A percentile compares a stretch with the other conserved stretches of the same genome.
phyloP scores from a whole-genome alignment of 1,284 basidiomycete genomes.

The Cryptococcus floricola region DNA sequence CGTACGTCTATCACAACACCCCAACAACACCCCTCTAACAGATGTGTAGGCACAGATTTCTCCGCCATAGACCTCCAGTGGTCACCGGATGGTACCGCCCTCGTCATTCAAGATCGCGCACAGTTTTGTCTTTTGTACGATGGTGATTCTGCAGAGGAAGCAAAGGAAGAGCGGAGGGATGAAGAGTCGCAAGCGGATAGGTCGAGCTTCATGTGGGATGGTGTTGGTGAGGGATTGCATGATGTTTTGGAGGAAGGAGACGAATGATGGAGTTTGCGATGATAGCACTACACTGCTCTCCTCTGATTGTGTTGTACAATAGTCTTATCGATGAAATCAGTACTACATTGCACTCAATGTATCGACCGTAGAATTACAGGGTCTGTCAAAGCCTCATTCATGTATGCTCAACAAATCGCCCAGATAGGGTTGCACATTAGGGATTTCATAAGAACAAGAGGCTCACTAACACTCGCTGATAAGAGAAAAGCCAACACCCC shows the following conservation, averaged over 20 bases:
- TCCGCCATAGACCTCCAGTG: conserved; percentile 19
- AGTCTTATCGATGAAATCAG: no score
- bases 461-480: neutral
- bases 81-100: conserved; percentile 34
- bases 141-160: neutral
- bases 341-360: no score
- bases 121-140: conserved; percentile 40
- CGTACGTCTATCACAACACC: conserved; percentile 16
- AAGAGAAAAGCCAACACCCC: neutral
- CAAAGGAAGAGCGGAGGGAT: conserved; percentile 1
- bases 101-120: conserved; percentile 22
- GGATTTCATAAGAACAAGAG: no score
- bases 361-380: no score
- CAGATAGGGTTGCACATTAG: no score
- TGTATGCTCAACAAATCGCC: no score
- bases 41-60: conserved; percentile 17
- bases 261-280: neutral
- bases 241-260: conserved; percentile 25
- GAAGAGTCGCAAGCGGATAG: conserved; percentile 1
- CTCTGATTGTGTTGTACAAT: no score
- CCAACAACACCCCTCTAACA: neutral
- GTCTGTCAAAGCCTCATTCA: no score
- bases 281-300: no score
- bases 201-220: conserved; percentile 7
- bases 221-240: conserved; percentile 17